Evolutionary conservation across 192 early-diverging fungal genomes (phyloP).

Genomic region (Martensiomyces pterosporus): DNA sequence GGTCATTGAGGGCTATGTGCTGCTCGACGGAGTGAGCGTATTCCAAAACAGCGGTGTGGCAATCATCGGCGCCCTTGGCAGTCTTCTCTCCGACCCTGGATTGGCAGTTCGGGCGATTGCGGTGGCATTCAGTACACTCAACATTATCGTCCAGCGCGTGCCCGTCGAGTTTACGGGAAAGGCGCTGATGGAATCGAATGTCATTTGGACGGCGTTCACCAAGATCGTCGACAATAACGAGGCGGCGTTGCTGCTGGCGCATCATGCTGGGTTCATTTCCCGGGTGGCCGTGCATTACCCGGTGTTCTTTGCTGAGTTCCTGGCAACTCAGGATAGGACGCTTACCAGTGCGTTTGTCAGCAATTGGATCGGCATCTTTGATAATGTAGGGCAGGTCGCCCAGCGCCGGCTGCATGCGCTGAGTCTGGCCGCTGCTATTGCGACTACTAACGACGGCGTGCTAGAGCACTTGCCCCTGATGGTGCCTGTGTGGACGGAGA

Average conservation of each 20-base stretch:
- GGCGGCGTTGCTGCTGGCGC: constrained; percentile 12
- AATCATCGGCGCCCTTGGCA: constrained; percentile 23
- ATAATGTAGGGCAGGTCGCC: constrained; percentile 27
- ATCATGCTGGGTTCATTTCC: constrained; percentile 34
- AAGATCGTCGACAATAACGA: constrained; percentile 33
- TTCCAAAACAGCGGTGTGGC: constrained; percentile 12
- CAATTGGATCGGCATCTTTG: constrained; percentile 32
- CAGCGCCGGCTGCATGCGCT: constrained; percentile 32
- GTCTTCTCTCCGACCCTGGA: constrained; percentile 21
- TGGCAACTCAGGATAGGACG: constrained; percentile 18
- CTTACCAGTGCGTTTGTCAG: constrained; percentile 15
- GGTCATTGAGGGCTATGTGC: constrained; percentile 81
- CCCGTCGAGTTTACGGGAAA: constrained; percentile 2
- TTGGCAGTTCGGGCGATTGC: constrained; percentile 24
- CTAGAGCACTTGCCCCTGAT: constrained; percentile 23
- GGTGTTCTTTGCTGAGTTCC: constrained; percentile 29
- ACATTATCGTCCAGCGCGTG: constrained; percentile 30
- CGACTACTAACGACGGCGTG: constrained; percentile 29
- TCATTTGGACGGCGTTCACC: constrained; percentile 40
- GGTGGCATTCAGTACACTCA: constrained; percentile 30
- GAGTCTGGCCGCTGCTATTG: constrained; percentile 24
- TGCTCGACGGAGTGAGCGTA: constrained; percentile 49
- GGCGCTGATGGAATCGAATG: constrained; percentile 11
- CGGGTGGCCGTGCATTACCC: constrained; percentile 34
- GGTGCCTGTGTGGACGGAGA: constrained; percentile 47